Percentiles rank a stretch among this genome's conserved stretches.
phyloP scores from a whole-genome alignment of 768 basidiomycete species.

The Boletellus ananiceps region DNA sequence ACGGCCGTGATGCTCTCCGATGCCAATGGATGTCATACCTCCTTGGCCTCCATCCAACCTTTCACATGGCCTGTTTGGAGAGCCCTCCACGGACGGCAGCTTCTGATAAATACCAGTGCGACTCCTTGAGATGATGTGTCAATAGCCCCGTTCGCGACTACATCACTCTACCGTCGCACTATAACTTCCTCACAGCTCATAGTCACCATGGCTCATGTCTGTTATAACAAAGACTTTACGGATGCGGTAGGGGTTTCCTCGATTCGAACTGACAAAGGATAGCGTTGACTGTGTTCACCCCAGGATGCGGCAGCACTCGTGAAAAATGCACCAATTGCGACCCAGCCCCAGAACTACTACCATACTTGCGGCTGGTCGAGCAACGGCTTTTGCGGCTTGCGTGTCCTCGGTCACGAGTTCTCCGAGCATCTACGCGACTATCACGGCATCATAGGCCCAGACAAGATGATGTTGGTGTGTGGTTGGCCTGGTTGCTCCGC shows the following conservation, averaged over 20 bases:
- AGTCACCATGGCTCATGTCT: background rate
- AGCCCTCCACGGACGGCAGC: conserved; percentile 14
- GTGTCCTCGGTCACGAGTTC: conserved; percentile 8
- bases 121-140: conserved; percentile 5
- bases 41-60: conserved; percentile 12
- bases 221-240: conserved; percentile 7
- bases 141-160: background rate
- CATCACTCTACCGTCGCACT: background rate
- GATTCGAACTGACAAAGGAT: background rate
- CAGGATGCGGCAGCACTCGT: conserved; percentile 10
- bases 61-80: conserved; percentile 18
- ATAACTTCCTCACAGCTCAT: background rate
- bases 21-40: conserved; percentile 11
- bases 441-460: conserved; percentile 21
- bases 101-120: conserved; percentile 18
- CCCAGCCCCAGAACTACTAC: conserved; percentile 1
- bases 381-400: background rate
- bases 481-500: conserved; percentile 16
- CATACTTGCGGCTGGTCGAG: conserved; percentile 15
- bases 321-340: background rate
- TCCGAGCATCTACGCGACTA: conserved; percentile 18
- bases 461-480: conserved; percentile 6
- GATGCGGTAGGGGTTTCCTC: conserved; percentile 8
- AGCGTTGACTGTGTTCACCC: conserved; percentile 1
- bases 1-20: conserved; percentile 12